Evolutionary conservation across 257 asterid species (phyloP).

Genomic region (Lavandula angustifolia): DNA sequence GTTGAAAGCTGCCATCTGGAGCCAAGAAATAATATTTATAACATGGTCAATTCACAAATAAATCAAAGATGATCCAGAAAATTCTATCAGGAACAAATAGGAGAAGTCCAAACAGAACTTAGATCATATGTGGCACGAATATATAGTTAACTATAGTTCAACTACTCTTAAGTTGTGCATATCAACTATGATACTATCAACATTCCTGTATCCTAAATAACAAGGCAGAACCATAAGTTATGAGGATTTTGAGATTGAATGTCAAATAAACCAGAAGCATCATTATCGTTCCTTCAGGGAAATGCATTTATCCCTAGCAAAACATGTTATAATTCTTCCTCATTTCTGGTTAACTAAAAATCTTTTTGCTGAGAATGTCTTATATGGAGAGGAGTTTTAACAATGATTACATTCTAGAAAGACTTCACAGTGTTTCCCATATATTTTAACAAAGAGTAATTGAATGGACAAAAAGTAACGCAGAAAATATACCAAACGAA

Average conservation of each 20-base stretch:
- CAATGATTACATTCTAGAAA: conserved; percentile 5
- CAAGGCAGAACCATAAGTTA: conserved; percentile 11
- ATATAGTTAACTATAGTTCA: neutral
- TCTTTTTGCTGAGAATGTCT: neutral
- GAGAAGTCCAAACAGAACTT: no score
- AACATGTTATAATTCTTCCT: conserved; percentile 13
- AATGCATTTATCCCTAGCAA: neutral
- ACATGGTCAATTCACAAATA: conserved; percentile 18
- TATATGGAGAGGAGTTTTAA: neutral
- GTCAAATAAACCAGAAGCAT: conserved; percentile 24
- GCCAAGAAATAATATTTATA: conserved; percentile 31
- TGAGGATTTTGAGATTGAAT: conserved; percentile 24
- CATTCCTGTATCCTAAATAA: conserved; percentile 3
- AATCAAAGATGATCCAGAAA: conserved; percentile 14
- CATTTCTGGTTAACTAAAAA: conserved; percentile 7
- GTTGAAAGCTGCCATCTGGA: conserved; percentile 99
- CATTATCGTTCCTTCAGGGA: conserved; percentile 3
- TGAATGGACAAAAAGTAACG: conserved; percentile 5
- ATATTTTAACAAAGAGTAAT: conserved; percentile 1
- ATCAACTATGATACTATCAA: conserved; percentile 19
- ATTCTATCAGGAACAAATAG: conserved; percentile 17
- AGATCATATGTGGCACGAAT: conserved; percentile 6
- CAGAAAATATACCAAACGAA: conserved; percentile 2
- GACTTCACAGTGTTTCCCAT: conserved; percentile 5
- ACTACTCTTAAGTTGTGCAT: conserved; percentile 11